Evolutionary conservation across 75 land plant species (phyloP).

Genomic region (Larix kaempferi): DNA sequence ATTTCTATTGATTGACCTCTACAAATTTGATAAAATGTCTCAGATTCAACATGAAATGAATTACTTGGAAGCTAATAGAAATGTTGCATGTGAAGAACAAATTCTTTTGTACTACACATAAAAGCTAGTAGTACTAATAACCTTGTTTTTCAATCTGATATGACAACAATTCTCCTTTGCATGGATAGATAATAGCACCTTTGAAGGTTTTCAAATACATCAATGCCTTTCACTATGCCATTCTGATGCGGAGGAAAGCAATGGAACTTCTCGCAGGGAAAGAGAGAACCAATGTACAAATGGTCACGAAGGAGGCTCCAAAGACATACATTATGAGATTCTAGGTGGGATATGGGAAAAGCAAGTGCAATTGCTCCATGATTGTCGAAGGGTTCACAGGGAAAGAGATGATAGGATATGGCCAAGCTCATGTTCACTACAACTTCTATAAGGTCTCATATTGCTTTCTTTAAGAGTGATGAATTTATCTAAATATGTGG

Average conservation of each 20-base stretch:
- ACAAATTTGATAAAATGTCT: too few species aligned
- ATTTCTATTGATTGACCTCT: too few species aligned
- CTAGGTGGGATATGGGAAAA: slow-evolving; percentile 51
- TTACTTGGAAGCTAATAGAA: too few species aligned
- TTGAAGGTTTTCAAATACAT: slow-evolving; percentile 64
- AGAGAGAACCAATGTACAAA: slow-evolving; percentile 46
- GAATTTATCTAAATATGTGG: slow-evolving; percentile 46
- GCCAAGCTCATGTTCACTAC: slow-evolving; percentile 37
- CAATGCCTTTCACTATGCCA: slow-evolving; percentile 45
- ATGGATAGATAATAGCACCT: slow-evolving; percentile 57
- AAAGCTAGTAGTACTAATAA: too few species aligned
- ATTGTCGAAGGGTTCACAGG: slow-evolving; percentile 55
- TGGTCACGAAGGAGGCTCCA: slow-evolving; percentile 24
- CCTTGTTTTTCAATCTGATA: not conserved
- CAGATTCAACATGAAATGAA: too few species aligned
- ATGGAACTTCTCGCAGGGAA: slow-evolving; percentile 53
- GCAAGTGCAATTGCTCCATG: slow-evolving; percentile 46
- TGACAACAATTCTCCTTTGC: slow-evolving; percentile 46
- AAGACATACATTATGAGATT: slow-evolving; percentile 38
- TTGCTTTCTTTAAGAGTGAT: slow-evolving; percentile 29
- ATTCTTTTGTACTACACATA: too few species aligned
- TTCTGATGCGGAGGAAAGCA: slow-evolving; percentile 45
- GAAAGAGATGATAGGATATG: slow-evolving; percentile 13
- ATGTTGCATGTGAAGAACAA: too few species aligned
- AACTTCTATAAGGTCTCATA: slow-evolving; percentile 11